Base-by-base conservation (phyloP, 2,329 filamentous ascomycete genomes). In the Seiridium cupressi region DNA sequence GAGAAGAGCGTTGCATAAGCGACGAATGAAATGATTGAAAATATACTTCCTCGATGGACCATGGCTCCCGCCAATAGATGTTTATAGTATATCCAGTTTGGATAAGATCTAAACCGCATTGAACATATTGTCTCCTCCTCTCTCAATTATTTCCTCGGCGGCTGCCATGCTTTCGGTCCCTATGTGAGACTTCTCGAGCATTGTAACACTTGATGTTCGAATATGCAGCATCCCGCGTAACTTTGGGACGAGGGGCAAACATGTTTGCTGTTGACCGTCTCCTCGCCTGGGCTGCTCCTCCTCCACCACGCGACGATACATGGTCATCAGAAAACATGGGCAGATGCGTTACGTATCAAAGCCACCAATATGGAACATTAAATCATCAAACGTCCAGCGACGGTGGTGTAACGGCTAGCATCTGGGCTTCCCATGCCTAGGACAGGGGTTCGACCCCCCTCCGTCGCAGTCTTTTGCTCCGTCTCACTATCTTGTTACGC, bases 331-430 rank as follows among this genome's bases (percentile, higher is more conserved):
- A 26, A 26, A 26, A 26, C 18, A 26, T 26, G 18, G 18, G 18
- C 18, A 26, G 18, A 26, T 26, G 18, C 18, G 2, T 26, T 26
- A 26, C 18, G 1, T 26, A 26, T 26, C 18, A 26, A 26, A 26
- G 18, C 1, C 18, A 26, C 31, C 48, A 35, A 51, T 31, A 5
- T 35, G 48, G 11, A 31, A 5, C 32, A 35, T 9, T 53, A 31
- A 2, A 36, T 36, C n/a, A 35, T 38, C 4, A 38, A 38, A 34
- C 11, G n/a, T n/a, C 31, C 13, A 34, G 51, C 51, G 36, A 36
- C 32, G 51, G n/a, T 54, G 51, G 51, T 54, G 51, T 54, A 54
- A 54, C 51, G 51, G 51, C 32, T 36, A 54, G 36, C 51, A 54
- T 54, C 51, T 54, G 51, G 31, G 51, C 36, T 54, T 54, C 51